Base-by-base conservation (phyloP, 2,329 filamentous ascomycete genomes). In the Harringtonia aguacate region DNA sequence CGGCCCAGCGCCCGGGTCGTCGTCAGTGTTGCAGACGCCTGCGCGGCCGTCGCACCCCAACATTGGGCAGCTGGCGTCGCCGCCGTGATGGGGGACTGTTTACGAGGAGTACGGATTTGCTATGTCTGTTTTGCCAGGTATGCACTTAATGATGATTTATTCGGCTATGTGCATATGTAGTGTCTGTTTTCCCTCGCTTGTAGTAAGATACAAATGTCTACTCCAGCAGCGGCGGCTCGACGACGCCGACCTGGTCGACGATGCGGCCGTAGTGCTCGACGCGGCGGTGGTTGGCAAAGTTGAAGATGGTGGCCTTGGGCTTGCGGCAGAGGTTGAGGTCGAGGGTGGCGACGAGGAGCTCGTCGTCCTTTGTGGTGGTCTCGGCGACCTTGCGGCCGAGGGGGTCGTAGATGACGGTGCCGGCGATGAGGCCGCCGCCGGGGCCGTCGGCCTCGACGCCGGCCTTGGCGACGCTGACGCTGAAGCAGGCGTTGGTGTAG, bases 401-500 rank as follows among this genome's bases (percentile, higher is more conserved):
- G 0, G 69, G 69, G 45, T 62, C 63, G 15, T 68, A 61, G 45
- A 73, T 72, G 46, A 62, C 61, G 43, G 64, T 69, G 6, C 68
- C 69, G 8, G 58, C 69, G 39, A 75, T 71, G 44, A 75, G 56
- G 15, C 47, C 47, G 41, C 67, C 61, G n/a, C 67, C 67, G n/a
- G 48, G 22, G 4, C 48, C 50, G 9, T 36, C 34, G 53, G 73
- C 69, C 51, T 74, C 71, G 13, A 65, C 44, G 6, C 71, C 70
- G 33, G 65, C 68, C 45, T 70, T 66, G 18, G 67, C 70, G 2
- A 66, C 61, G 41, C 59, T 61, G 44, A 75, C 63, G 31, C 63
- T 65, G 52, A 71, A 75, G 47, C 66, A 69, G n/a, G 63, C 62
- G 50, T 74, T 72, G 54, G 68, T 67, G 54, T 74, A 74, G 48